These are phyloP conservation scores for Aspergillus japonicus DNA, from an alignment of 2,329 filamentous ascomycete genomes.

Conservation along the genomic window DNA sequence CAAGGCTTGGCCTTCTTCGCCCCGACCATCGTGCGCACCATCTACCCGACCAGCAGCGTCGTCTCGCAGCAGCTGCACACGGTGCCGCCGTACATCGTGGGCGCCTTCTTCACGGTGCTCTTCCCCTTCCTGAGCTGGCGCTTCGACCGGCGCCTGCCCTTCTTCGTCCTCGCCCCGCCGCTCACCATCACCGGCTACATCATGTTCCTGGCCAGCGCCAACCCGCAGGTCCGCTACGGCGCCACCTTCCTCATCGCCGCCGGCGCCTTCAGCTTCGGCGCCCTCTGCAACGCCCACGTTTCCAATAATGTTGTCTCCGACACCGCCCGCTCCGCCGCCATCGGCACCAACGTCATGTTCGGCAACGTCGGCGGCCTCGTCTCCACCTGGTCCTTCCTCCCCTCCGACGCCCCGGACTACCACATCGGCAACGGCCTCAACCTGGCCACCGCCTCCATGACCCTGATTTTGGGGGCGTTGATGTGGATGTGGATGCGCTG, in stretches of 20 bases:
- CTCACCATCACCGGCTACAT: slow-evolving; percentile 68
- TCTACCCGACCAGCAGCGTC: slow-evolving; percentile 59
- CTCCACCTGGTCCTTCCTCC: slow-evolving; percentile 64
- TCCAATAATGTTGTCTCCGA: slow-evolving; percentile 71
- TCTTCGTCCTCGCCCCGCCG: slow-evolving; percentile 60
- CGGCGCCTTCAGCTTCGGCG: slow-evolving; percentile 63
- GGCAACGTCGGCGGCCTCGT: slow-evolving; percentile 71
- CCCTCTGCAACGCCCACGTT: slow-evolving; percentile 65
- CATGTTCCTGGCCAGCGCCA: slow-evolving; percentile 63
- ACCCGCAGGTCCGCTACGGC: slow-evolving; percentile 60
- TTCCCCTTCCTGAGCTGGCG: slow-evolving; percentile 63
- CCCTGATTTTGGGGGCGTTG: slow-evolving; percentile 51
- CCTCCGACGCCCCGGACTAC: slow-evolving; percentile 64
- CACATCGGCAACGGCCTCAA: slow-evolving; percentile 72
- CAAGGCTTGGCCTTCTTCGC: slow-evolving; percentile 69
- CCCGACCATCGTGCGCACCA: slow-evolving; percentile 68
- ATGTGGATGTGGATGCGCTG: slow-evolving; percentile 61
- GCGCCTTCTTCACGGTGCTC: slow-evolving; percentile 63
- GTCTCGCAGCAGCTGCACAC: slow-evolving; percentile 68
- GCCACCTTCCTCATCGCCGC: slow-evolving; percentile 68
- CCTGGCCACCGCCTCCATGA: slow-evolving; percentile 59
- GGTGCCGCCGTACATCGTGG: slow-evolving; percentile 68
- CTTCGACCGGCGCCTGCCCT: slow-evolving; percentile 58
- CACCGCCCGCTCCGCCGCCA: slow-evolving; percentile 65
- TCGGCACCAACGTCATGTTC: slow-evolving; percentile 68